phyloP scores from a whole-genome alignment of 371 early-diverging fungal species.

The Mucor mucedo region DNA sequence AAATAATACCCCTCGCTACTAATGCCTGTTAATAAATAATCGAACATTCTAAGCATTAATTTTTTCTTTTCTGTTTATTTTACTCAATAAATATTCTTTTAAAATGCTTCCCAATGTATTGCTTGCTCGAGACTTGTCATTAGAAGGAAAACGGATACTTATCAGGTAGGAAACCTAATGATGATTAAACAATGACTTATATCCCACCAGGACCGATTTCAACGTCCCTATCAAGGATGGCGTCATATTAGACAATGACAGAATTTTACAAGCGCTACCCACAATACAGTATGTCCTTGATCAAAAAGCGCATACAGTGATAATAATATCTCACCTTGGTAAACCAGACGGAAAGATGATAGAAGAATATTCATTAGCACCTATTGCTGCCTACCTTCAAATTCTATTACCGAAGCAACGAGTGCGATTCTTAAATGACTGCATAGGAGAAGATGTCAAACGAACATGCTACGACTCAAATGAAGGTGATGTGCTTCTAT shows the following conservation, averaged over 20 bases:
- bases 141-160: background rate
- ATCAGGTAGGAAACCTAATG: background rate
- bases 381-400: constrained; percentile 70
- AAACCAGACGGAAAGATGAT: constrained; percentile 72
- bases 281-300: constrained; percentile 61
- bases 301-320: constrained; percentile 81
- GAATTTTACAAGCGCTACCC: background rate
- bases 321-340: constrained; percentile 71
- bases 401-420: constrained; percentile 74
- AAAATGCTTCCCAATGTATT: background rate
- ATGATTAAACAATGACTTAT: background rate
- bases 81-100: background rate
- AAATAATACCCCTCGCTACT: background rate
- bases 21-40: background rate
- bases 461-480: constrained; percentile 70
- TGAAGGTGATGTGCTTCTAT: constrained; percentile 85
- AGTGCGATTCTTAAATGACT: constrained; percentile 81
- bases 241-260: background rate
- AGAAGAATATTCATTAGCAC: constrained; percentile 81
- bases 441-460: constrained; percentile 73
- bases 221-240: background rate
- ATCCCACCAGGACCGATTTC: background rate
- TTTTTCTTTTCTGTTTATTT: background rate
- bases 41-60: background rate
- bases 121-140: background rate